Conservation (phyloP, 1,284 basidiomycete species). For the Ustilago bromivora region DNA sequence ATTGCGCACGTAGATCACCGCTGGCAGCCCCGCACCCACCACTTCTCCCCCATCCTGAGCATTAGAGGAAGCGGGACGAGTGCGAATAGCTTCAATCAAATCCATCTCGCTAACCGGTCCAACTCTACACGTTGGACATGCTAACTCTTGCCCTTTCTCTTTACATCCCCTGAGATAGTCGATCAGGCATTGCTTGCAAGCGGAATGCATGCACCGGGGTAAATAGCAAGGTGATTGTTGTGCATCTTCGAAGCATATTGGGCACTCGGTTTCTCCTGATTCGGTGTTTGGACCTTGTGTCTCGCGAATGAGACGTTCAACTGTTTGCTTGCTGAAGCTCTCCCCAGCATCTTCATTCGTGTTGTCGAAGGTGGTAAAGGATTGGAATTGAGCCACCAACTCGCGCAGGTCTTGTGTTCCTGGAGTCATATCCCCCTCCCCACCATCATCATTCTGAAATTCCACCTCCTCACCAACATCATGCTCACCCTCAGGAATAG, state of each 20-base stretch:
- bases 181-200: slow-evolving; percentile 84
- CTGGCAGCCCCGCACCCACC: slow-evolving; percentile 1
- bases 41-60: not conserved
- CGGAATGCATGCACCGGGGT: slow-evolving; percentile 69
- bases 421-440: slow-evolving; percentile 26
- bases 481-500: slow-evolving; percentile 5
- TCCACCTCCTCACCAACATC: slow-evolving; percentile 24
- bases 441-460: slow-evolving; percentile 27
- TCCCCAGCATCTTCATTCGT: slow-evolving; percentile 5
- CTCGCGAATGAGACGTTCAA: slow-evolving; percentile 44
- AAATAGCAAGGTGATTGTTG: slow-evolving; percentile 61
- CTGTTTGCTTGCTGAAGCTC: slow-evolving; percentile 40
- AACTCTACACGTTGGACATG: slow-evolving; percentile 61
- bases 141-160: slow-evolving; percentile 76
- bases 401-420: slow-evolving; percentile 46
- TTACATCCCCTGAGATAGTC: slow-evolving; percentile 77
- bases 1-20: slow-evolving; percentile 73
- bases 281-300: slow-evolving; percentile 22
- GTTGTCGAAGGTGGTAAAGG: not conserved
- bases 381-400: slow-evolving; percentile 56
- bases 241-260: slow-evolving; percentile 68
- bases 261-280: slow-evolving; percentile 60
- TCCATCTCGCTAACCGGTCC: slow-evolving; percentile 74
- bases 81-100: slow-evolving; percentile 72
- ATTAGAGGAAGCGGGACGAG: slow-evolving; percentile 12